Evolutionary conservation across 306 rosid species (phyloP).

Genomic region (Hylodesmum podocarpum): DNA sequence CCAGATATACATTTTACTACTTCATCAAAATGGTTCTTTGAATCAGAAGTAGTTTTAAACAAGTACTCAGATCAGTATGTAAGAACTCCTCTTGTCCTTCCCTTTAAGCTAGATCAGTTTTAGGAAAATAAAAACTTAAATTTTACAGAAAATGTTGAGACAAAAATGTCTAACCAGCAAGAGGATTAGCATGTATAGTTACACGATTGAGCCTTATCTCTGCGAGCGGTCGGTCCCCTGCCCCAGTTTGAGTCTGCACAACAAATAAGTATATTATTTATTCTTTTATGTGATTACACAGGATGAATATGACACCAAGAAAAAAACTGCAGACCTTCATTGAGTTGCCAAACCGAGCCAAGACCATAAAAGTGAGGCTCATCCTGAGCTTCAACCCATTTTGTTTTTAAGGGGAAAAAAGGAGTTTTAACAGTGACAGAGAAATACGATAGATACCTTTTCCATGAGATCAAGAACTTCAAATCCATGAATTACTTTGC

Average conservation of each 20-base stretch:
- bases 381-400: not conserved
- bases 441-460: slow-evolving; percentile 57
- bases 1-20: slow-evolving; percentile 16
- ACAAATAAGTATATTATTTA: not conserved
- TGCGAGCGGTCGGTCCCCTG: slow-evolving; percentile 91
- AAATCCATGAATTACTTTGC: slow-evolving; percentile 92
- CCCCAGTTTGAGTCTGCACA: slow-evolving; percentile 88
- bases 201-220: slow-evolving; percentile 94
- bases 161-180: slow-evolving; percentile 58
- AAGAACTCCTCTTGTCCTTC: not conserved
- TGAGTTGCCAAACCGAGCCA: not conserved
- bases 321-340: not conserved
- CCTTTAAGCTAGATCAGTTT: not conserved
- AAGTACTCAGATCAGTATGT: slow-evolving; percentile 7
- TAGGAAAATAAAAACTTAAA: not conserved
- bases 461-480: slow-evolving; percentile 99
- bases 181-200: slow-evolving; percentile 86
- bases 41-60: not conserved
- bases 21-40: slow-evolving; percentile 26
- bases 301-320: not conserved
- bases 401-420: not conserved
- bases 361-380: not conserved
- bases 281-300: not conserved
- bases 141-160: slow-evolving; percentile 9
- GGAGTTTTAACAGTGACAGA: not conserved